Percentiles rank a stretch among this genome's conserved stretches.
Evolutionary conservation across 2,329 filamentous ascomycete genomes (phyloP).

Genomic region (Scedosporium dehoogii): DNA sequence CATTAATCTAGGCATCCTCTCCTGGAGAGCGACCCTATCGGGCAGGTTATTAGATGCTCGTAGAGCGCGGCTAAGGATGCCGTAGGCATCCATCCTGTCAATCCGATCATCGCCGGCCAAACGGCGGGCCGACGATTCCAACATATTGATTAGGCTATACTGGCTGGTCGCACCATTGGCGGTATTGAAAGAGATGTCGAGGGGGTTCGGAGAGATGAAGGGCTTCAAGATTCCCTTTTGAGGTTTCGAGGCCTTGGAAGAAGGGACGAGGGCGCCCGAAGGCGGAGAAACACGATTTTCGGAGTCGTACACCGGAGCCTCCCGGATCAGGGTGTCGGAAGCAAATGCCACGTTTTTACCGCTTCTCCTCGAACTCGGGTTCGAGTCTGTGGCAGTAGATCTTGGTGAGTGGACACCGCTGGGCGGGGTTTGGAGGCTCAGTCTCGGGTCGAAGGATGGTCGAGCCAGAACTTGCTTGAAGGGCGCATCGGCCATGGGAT

Average conservation of each 20-base stretch:
- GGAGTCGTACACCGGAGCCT: slow-evolving; percentile 36
- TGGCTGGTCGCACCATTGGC: slow-evolving; percentile 30
- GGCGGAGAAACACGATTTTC: slow-evolving; percentile 23
- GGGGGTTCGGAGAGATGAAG: slow-evolving; percentile 36
- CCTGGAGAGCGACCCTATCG: slow-evolving; percentile 59
- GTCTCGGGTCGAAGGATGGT: slow-evolving; percentile 27
- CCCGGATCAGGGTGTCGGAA: slow-evolving; percentile 44
- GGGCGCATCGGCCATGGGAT: slow-evolving; percentile 19
- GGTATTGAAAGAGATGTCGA: slow-evolving; percentile 26
- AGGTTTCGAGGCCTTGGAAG: slow-evolving; percentile 32
- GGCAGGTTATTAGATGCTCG: slow-evolving; percentile 77
- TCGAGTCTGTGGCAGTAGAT: slow-evolving; percentile 28
- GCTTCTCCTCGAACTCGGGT: slow-evolving; percentile 31
- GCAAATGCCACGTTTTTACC: slow-evolving; percentile 51
- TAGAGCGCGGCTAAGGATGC: slow-evolving; percentile 64
- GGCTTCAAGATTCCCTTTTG: slow-evolving; percentile 71
- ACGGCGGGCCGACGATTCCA: slow-evolving; percentile 76
- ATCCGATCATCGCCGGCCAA: slow-evolving; percentile 64
- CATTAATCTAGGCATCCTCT: slow-evolving; percentile 67
- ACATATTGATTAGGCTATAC: slow-evolving; percentile 63
- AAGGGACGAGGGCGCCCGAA: slow-evolving; percentile 29
- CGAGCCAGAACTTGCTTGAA: slow-evolving; percentile 25
- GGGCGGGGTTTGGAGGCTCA: slow-evolving; percentile 42
- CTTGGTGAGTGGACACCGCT: slow-evolving; percentile 34
- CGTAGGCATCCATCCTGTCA: slow-evolving; percentile 76